Conservation (phyloP, 1,284 basidiomycete species). For the Amylostereum chailletii region DNA sequence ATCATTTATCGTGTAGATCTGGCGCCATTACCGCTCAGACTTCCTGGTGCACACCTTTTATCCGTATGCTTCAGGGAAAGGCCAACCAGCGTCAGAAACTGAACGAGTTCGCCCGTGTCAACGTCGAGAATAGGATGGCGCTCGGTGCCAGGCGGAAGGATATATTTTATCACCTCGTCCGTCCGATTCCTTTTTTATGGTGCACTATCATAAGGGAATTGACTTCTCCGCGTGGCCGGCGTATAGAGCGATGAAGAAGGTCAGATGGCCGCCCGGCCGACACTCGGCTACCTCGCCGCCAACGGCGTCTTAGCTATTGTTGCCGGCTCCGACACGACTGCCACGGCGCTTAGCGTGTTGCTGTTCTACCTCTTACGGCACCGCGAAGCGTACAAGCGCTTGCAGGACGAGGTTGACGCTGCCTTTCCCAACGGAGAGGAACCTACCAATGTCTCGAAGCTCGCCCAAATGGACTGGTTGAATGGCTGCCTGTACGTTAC, state of each 20-base stretch:
- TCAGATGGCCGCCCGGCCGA: slow-evolving; percentile 3
- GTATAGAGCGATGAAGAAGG: slow-evolving; percentile 8
- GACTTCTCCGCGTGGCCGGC: no score
- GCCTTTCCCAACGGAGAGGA: slow-evolving; percentile 19
- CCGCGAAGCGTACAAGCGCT: slow-evolving; percentile 13
- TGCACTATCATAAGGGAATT: background rate
- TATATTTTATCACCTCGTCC: slow-evolving; percentile 22
- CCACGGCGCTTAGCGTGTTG: slow-evolving; percentile 12
- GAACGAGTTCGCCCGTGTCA: slow-evolving; percentile 1
- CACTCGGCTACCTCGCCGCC: background rate
- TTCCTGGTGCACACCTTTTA: background rate
- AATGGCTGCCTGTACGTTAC: slow-evolving; percentile 17
- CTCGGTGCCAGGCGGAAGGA: slow-evolving; percentile 16
- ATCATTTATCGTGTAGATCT: background rate
- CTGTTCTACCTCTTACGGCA: slow-evolving; percentile 16
- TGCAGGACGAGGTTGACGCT: slow-evolving; percentile 20
- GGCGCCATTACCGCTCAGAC: background rate
- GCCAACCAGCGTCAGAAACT: background rate
- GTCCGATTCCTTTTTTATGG: slow-evolving; percentile 1
- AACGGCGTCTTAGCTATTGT: slow-evolving; percentile 11
- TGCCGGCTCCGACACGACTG: slow-evolving; percentile 25
- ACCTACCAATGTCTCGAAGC: slow-evolving; percentile 13
- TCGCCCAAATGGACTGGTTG: slow-evolving; percentile 19
- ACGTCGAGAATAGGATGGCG: slow-evolving; percentile 2
- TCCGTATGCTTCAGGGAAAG: background rate